Base-by-base conservation (phyloP, 1,139 yeast species). In the Taphrina deformans region DNA sequence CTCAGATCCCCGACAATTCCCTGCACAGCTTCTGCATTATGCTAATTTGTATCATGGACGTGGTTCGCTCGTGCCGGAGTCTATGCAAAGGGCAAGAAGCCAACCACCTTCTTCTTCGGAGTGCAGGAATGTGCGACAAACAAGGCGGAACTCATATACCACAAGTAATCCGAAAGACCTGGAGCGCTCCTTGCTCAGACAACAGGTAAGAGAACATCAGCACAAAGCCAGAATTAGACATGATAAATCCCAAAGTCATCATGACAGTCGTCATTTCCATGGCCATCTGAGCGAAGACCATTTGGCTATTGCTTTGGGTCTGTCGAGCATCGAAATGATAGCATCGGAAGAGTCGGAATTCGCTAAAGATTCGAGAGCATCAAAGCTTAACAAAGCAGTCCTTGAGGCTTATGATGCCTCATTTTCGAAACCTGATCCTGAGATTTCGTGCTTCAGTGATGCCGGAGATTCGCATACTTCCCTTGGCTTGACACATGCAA, bases 381-480 rank as follows among this genome's bases (percentile, higher is more conserved):
- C 41, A 1, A 21, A 44, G 4, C 27, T 29, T 14, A 31, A 23
- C 27, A 29, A 33, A 23, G 41, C 27, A 18, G 41, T 18, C n/a
- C 41, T 51, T 5, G 27, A 26, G 40, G 58, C 48, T 7, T 24
- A 23, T 16, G 35, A 53, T 24, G 31, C 48, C n/a, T 23, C 23
- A 16, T 53, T 14, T 16, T n/a, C 31, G 2, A 3, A 33, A 18
- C 9, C 44, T 18, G 18, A 33, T 33, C 18, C 12, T 12, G 31
- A 23, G 7, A 48, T 3, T 14, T 21, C 58, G 12, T 29, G 48
- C 48, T 3, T 29, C 21, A 53, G 58, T n/a, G 58, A 53, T 23
- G 58, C 6, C n/a, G 58, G 27, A 5, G 58, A 21, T 2, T 53
- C 58, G 7, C 58, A 53, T 10, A 27, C 58, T 4, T 53, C 58